A percentile compares a stretch with the other conserved stretches of the same genome.
phyloP scores from a whole-genome alignment of 192 early-diverging fungal genomes.

The Coemansia sp. region DNA sequence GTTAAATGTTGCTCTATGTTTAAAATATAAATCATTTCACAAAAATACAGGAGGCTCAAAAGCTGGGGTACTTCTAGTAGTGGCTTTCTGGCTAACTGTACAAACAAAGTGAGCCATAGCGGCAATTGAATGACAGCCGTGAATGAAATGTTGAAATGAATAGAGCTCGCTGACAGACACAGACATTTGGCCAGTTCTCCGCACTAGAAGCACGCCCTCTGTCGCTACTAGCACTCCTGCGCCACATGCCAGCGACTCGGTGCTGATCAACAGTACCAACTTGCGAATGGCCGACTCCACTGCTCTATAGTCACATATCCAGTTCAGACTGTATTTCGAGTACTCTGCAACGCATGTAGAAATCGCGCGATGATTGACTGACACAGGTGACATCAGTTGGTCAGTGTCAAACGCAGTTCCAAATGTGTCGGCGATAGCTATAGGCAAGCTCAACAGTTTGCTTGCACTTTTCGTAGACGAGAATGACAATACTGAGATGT shows the following conservation, averaged over 20 bases:
- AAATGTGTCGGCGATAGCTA: conserved; percentile 9
- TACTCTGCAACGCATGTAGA: not conserved
- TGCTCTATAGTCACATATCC: not conserved
- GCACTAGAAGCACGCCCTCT: conserved; percentile 16
- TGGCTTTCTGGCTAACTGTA: not conserved
- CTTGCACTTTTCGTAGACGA: not conserved
- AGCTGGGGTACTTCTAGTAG: not conserved
- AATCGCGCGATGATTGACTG: not conserved
- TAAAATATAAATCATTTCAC: not conserved
- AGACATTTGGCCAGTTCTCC: conserved; percentile 7
- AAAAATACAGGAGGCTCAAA: conserved; percentile 7
- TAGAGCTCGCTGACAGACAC: conserved; percentile 16
- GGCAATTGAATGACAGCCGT: conserved; percentile 10
- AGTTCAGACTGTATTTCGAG: not conserved
- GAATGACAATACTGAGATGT: conserved; percentile 11
- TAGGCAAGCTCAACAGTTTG: conserved; percentile 10
- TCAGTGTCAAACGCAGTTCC: not conserved
- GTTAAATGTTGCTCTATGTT: not conserved
- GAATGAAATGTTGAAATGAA: not conserved
- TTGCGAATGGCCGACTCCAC: conserved; percentile 15
- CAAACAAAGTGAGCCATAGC: conserved; percentile 19
- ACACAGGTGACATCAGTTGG: not conserved
- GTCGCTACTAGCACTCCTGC: conserved; percentile 13
- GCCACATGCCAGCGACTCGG: conserved; percentile 15
- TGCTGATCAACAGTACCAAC: conserved; percentile 22